Base-by-base conservation (phyloP, 2,329 filamentous ascomycete genomes). In the Thelonectria discophora region DNA sequence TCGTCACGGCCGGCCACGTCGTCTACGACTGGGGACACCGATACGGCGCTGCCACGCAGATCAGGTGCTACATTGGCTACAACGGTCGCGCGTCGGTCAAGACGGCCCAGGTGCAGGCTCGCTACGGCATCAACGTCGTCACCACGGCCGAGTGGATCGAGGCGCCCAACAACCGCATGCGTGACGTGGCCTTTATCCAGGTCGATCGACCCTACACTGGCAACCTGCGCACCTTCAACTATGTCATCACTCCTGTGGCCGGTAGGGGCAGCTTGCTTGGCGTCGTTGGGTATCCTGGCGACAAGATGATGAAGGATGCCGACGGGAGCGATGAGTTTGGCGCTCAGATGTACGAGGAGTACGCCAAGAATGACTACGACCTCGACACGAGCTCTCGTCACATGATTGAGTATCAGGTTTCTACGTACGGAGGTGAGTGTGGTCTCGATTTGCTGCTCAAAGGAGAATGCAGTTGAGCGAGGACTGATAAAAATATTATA, bases 31-130 rank as follows among this genome's bases (percentile, higher is more conserved):
- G 64, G 64, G 70, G 42, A 11, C 61, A 58, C 34, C 51, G 59
- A 9, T 20, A 68, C 10, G 64, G 65, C 1, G 62, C 64, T 7
- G 64, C 69, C 7, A 63, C 58, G 1, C 63, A 74, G 48, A 69
- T 76, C 58, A 76, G 73, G 61, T 73, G 68, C 50, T 78, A 73
- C 49, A 75, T 77, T 11, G 75, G 76, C n/a, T 77, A 78, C 52
- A 57, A 66, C n/a, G 75, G 74, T 10, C 60, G 65, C 2, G 34
- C 9, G 11, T 54, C 62, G 3, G 39, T 58, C 48, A 27, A 17
- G 15, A 39, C 34, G 8, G 18, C 42, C 10, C 42, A 45, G 17
- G 55, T 55, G 24, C 64, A 66, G 53, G 18, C 54, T 57, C 54
- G 70, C 53, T 20, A 63, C 24, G 73, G 64, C 32, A 56, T 34